Base-by-base conservation (phyloP, 768 basidiomycete genomes). In the Amanita pseudoporphyria region DNA sequence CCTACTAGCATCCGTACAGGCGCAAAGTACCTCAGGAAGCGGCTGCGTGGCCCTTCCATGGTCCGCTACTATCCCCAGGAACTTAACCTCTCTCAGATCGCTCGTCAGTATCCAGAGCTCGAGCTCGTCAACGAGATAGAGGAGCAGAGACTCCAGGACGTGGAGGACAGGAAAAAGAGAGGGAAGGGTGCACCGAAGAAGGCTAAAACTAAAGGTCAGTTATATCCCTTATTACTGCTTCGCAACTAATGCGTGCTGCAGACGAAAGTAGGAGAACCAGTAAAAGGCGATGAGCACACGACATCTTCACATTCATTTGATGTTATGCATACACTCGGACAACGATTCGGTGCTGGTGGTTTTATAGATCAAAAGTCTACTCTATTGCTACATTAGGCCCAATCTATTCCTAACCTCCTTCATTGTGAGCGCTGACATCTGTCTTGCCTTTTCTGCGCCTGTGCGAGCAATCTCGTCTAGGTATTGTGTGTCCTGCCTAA, bases 151-250 rank as follows among this genome's bases (percentile, higher is more conserved):
- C 45, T 86, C 42, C 71, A 74, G 64, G 87, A 90, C 58, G 74
- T 89, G 5, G 76, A 77, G 57, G 74, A 79, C 49, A 73, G 69
- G 61, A 84, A 77, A 65, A 77, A 71, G 58, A 77, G 88, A 72
- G 88, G 88, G 24, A 90, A 91, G 67, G 88, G 87, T 39, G 76
- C 82, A 18, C 89, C 89, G 47, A 79, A 82, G 68, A 91, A 91
- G 66, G 82, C 84, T 2, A 87, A 81, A 64, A 67, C 68, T 19
- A 71, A 76, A 64, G 78, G 87, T 86, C 37, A 40, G 76, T 70
- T 24, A 10, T 7, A n/a, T 14, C 13, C 24, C 2, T 35, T 28
- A 19, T 9, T 14, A 31, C 16, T 28, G 5, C 6, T 24, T 16
- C 22, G 30, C 18, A 14, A 24, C 36, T 52, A 42, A 45, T 13